These are phyloP conservation scores for Xerocomus brunneocitrinus DNA, from an alignment of 768 basidiomycete species.

Conservation along the genomic window DNA sequence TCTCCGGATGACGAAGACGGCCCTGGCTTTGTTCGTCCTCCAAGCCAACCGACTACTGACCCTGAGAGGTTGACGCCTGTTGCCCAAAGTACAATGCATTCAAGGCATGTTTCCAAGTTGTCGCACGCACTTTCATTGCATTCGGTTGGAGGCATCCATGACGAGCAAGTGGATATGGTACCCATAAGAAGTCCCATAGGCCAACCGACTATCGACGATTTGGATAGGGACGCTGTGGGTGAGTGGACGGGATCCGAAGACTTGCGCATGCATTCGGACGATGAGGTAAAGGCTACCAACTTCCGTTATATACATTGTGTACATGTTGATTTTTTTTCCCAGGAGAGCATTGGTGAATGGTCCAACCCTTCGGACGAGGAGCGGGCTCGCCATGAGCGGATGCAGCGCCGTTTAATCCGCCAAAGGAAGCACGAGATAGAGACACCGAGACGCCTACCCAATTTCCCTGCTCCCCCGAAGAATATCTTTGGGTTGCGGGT, in stretches of 20 bases:
- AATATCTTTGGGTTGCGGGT: constrained; percentile 40
- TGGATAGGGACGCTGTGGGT: constrained; percentile 41
- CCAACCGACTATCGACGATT: constrained; percentile 32
- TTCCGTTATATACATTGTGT: neutral
- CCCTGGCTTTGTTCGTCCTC: constrained; percentile 15
- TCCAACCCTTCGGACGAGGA: constrained; percentile 92
- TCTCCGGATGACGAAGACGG: constrained; percentile 32
- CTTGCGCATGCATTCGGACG: constrained; percentile 53
- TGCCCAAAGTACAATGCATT: constrained; percentile 52
- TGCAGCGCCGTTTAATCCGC: constrained; percentile 58
- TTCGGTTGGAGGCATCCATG: constrained; percentile 53
- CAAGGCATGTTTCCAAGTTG: constrained; percentile 62
- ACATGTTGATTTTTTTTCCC: constrained; percentile 10
- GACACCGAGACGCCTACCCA: constrained; percentile 67
- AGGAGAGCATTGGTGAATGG: constrained; percentile 81
- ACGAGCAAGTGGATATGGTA: constrained; percentile 28
- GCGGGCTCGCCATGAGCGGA: constrained; percentile 62
- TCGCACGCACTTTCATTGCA: constrained; percentile 65
- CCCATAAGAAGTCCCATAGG: constrained; percentile 31
- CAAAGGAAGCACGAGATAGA: constrained; percentile 45
- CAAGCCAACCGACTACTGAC: constrained; percentile 28
- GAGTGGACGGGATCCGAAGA: constrained; percentile 89
- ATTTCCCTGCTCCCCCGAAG: constrained; percentile 75
- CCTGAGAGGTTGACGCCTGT: constrained; percentile 44
- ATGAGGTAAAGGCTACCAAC: constrained; percentile 49